Evolutionary conservation across 306 rosid species (phyloP).

Genomic region (Glycine latifolia): DNA sequence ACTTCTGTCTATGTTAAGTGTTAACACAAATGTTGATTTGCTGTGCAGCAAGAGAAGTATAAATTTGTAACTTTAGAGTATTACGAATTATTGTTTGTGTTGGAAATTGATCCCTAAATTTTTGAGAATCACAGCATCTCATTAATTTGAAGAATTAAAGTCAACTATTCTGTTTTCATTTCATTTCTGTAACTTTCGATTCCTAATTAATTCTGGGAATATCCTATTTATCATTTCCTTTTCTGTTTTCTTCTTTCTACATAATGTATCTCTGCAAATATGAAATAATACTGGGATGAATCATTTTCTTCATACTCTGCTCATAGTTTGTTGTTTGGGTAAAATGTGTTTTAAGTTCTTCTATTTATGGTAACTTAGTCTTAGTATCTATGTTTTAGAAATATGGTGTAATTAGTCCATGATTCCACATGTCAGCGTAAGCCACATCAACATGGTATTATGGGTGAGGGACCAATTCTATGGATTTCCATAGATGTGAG

Average conservation of each 20-base stretch:
- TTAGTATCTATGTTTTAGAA: neutral
- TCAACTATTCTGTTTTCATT: no score
- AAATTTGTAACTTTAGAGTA: constrained; percentile 21
- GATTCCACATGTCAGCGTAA: neutral
- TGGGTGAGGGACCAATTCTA: neutral
- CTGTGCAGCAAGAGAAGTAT: constrained; percentile 5
- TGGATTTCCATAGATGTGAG: neutral
- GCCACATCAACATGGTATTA: neutral
- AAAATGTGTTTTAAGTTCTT: neutral
- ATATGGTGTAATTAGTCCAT: neutral
- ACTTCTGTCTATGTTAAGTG: constrained; percentile 11
- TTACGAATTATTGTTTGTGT: neutral
- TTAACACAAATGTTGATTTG: constrained; percentile 14
- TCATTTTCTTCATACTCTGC: neutral
- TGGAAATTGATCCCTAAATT: neutral
- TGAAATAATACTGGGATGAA: neutral
- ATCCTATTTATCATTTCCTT: neutral
- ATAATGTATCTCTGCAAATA: neutral
- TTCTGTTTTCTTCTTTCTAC: neutral
- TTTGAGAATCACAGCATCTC: neutral
- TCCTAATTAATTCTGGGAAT: no score
- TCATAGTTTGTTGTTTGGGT: neutral
- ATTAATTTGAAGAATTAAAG: no score
- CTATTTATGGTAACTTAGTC: neutral
- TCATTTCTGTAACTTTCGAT: no score